These are phyloP conservation scores for Penicillium macrosclerotiorum DNA, from an alignment of 495 filamentous ascomycete species.

Conservation along the genomic window DNA sequence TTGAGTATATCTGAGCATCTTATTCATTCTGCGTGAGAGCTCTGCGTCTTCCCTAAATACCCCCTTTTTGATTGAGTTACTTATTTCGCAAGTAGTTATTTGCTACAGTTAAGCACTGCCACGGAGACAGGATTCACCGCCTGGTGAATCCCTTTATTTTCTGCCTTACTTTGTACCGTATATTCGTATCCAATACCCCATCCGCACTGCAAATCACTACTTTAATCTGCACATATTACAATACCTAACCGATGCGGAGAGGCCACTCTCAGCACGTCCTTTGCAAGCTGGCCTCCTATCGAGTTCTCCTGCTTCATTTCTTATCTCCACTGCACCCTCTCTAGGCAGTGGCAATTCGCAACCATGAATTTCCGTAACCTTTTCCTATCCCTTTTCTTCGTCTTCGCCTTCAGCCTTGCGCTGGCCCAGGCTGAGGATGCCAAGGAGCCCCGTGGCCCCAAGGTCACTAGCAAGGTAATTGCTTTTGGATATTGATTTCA, in stretches of 20 bases:
- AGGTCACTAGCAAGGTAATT: conserved; percentile 88
- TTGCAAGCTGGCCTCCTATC: conserved; percentile 44
- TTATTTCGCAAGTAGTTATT: too few relatives aligned
- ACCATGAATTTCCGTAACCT: conserved; percentile 51
- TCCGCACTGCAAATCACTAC: too few relatives aligned
- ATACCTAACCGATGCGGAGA: background rate
- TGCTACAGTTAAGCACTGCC: too few relatives aligned
- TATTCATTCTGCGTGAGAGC: too few relatives aligned
- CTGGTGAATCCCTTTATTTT: too few relatives aligned
- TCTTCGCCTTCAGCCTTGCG: conserved; percentile 62
- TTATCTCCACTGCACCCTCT: conserved; percentile 7
- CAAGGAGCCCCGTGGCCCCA: conserved; percentile 82
- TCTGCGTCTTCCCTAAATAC: too few relatives aligned
- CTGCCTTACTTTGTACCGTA: too few relatives aligned
- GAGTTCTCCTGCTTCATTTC: conserved; percentile 11
- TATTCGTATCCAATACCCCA: too few relatives aligned
- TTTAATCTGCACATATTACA: conserved; percentile 16
- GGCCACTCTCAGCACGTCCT: conserved; percentile 31
- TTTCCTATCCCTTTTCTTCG: conserved; percentile 66
- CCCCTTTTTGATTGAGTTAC: too few relatives aligned
- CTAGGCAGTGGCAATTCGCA: conserved; percentile 25
- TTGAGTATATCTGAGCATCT: too few relatives aligned
- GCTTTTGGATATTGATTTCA: background rate
- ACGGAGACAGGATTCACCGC: too few relatives aligned
- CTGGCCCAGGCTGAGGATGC: conserved; percentile 71